Evolutionary conservation across 306 rosid species (phyloP), one percentile per base, ranked within the genome.

Genomic region (Dryas octopetala): DNA sequence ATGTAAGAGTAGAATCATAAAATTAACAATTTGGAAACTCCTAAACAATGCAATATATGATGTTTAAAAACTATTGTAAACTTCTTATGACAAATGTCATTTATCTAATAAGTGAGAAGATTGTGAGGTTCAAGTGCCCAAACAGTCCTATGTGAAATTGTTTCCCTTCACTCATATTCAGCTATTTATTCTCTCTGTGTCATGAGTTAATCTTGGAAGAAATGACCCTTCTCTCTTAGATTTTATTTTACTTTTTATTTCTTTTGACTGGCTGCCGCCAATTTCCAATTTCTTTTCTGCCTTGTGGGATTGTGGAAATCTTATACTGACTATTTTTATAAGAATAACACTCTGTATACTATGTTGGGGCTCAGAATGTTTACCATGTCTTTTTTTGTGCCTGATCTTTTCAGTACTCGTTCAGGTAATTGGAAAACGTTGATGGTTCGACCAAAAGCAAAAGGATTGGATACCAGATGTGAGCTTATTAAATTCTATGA

Each of bases 341-440:
- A 15, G 32, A 15, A 11, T 4, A 3, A 14, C 50, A 44, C 26
- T 53, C 46, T 40, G 9, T 66, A 11, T 50, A 8, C 43, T 48
- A 43, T 32, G 28, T 41, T 51, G 26, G 38, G 17, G 76, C 38
- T 80, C 51, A 28, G 51, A 69, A 62, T 47, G 47, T 70, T 57
- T 63, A 45, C 15, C 50, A 23, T 48, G 70, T 82, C 66, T 70
- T 46, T 54, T 48, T 12, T 72, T 55, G 68, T 58, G 68, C 63
- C 49, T 78, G 60, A 79, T 55, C 19, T 52, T n/a, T 9, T 53
- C 46, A 38, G 38, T 32, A 38, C 23, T 82, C 70, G 8, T 66
- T 11, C 65, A 95, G 99, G 99, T 77, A 95, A 84, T 73, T 90
- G 93, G 99, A 97, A 95, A 49, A 95, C 99, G 59, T 84, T 95